These are phyloP conservation scores for Saccharomycopsis guyanensis DNA, from an alignment of 805 yeast genomes.

Conservation along the genomic window DNA sequence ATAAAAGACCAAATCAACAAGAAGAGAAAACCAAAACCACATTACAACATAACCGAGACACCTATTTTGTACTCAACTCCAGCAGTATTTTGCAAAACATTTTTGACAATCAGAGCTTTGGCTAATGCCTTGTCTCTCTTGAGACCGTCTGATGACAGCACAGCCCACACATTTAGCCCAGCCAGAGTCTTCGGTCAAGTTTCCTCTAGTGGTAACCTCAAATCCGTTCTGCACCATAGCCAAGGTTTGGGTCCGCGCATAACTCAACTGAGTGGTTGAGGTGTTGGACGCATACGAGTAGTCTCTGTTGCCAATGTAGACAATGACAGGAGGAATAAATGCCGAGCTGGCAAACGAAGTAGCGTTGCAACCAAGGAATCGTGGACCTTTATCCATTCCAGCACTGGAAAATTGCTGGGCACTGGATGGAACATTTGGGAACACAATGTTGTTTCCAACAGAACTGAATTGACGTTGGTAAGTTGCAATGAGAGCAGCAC, in stretches of 20 bases:
- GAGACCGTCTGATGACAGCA: constrained; percentile 72
- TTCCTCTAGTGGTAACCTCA: constrained; percentile 57
- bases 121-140: constrained; percentile 56
- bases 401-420: constrained; percentile 44
- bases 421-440: constrained; percentile 75
- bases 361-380: constrained; percentile 79
- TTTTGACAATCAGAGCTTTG: constrained; percentile 58
- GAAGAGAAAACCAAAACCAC: neutral
- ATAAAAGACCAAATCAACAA: neutral
- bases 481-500: constrained; percentile 48
- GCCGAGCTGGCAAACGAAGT: constrained; percentile 7
- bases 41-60: neutral
- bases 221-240: constrained; percentile 68
- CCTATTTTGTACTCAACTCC: constrained; percentile 35
- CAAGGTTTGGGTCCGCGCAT: constrained; percentile 47
- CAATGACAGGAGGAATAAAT: constrained; percentile 60
- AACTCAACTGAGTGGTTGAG: constrained; percentile 63
- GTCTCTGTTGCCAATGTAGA: constrained; percentile 72
- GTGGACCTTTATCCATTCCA: constrained; percentile 58
- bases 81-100: constrained; percentile 72
- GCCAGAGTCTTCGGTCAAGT: constrained; percentile 58
- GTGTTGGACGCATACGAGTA: constrained; percentile 59
- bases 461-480: constrained; percentile 49
- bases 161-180: constrained; percentile 76
- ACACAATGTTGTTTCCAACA: constrained; percentile 47